phyloP scores from a whole-genome alignment of 495 filamentous ascomycete genomes.

The Thozetella sp. region DNA sequence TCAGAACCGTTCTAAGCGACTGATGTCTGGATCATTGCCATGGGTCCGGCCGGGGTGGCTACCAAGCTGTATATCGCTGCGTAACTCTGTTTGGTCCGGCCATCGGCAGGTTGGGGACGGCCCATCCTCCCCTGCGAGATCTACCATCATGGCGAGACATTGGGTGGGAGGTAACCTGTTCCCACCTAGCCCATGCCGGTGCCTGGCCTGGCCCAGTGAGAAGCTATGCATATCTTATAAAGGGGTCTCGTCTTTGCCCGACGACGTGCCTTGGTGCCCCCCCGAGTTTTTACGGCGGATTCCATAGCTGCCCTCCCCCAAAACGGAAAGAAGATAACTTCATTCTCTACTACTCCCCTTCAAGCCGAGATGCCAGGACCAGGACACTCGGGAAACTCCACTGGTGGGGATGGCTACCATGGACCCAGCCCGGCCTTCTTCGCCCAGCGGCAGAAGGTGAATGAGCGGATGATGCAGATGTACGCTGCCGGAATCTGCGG shows the following conservation, averaged over 20 bases:
- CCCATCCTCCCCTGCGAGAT: background rate
- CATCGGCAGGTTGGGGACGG: background rate
- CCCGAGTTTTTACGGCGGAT: no score
- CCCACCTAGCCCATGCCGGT: no score
- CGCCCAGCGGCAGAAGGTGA: slow-evolving; percentile 26
- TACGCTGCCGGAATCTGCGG: slow-evolving; percentile 46
- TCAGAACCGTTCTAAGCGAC: slow-evolving; percentile 3
- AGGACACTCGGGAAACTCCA: background rate
- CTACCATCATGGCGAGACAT: background rate
- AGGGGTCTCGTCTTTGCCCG: no score
- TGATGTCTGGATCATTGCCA: background rate
- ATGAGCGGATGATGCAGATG: slow-evolving; percentile 30
- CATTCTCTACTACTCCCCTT: background rate
- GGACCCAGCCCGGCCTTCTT: slow-evolving; percentile 21
- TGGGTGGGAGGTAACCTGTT: background rate
- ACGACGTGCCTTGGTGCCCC: no score
- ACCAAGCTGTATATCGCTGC: background rate
- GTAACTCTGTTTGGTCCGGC: background rate
- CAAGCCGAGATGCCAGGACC: slow-evolving; percentile 4
- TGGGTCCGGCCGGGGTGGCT: background rate
- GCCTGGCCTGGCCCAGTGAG: no score
- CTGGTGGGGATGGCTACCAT: slow-evolving; percentile 12
- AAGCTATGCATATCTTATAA: no score
- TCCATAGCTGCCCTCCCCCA: no score
- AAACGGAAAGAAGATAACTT: no score